These are phyloP conservation scores for Schwanniomyces occidentalis DNA, from an alignment of 805 yeast genomes.

Conservation along the genomic window DNA sequence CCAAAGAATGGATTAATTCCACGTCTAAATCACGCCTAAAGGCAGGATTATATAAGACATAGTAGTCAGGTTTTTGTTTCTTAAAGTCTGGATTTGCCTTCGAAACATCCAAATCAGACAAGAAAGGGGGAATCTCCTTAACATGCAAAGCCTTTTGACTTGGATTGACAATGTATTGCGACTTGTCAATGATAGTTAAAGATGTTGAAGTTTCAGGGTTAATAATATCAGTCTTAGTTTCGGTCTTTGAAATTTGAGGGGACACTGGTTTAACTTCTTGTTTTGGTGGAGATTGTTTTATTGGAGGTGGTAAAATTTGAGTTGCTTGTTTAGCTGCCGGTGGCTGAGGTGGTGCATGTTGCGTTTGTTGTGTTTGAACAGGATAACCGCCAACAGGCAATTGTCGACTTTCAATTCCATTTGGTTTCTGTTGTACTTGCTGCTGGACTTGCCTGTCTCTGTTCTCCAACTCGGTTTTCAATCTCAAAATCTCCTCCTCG, in stretches of 20 bases:
- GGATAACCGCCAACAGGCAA: constrained; percentile 14
- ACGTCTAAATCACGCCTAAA: constrained; percentile 69
- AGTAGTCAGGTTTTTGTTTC: constrained; percentile 82
- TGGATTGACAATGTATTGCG: constrained; percentile 44
- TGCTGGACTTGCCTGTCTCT: constrained; percentile 64
- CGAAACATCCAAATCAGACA: constrained; percentile 76
- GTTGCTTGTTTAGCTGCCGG: constrained; percentile 14
- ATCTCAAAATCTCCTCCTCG: constrained; percentile 85
- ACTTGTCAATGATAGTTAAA: constrained; percentile 38
- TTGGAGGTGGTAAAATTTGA: constrained; percentile 13
- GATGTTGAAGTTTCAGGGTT: constrained; percentile 30
- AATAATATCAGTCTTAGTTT: constrained; percentile 12
- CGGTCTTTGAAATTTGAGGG: constrained; percentile 14
- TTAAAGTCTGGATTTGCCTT: constrained; percentile 74
- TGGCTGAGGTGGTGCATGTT: constrained; percentile 15
- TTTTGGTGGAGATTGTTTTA: constrained; percentile 18
- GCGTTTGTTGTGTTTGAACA: constrained; percentile 15
- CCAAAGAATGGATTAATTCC: constrained; percentile 84
- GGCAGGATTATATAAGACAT: constrained; percentile 87
- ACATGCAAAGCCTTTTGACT: constrained; percentile 53
- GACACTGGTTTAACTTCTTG: constrained; percentile 14
- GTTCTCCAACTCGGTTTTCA: constrained; percentile 82
- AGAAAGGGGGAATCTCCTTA: constrained; percentile 79
- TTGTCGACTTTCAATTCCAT: constrained; percentile 12
- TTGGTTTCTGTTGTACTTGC: constrained; percentile 19